Evolutionary conservation across 2,329 filamentous ascomycete genomes (phyloP), one percentile per base, ranked within the genome.

Genomic region (Stenocarpella maydis): DNA sequence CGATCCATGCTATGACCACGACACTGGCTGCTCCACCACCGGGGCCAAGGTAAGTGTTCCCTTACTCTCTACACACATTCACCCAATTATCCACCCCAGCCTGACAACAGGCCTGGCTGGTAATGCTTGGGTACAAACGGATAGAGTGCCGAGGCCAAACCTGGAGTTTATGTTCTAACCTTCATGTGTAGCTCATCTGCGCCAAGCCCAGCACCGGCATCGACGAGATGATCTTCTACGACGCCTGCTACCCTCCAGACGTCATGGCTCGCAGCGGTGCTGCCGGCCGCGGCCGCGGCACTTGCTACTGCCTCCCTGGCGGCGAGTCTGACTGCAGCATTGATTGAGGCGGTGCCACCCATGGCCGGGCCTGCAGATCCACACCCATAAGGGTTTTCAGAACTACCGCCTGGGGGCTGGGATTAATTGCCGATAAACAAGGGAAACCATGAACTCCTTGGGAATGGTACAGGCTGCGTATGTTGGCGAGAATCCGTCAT

Each of bases 201-300:
- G 39, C 41, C 17, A 14, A 15, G 1, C 14, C 17, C 1, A 21
- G n/a, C 55, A 61, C 55, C 12, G 55, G 41, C 26, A 14, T 31
- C 43, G 43, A 49, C 28, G 14, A 47, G 58, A 63, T 63, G 58
- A 37, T 63, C 58, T 63, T 63, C 43, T 49, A 21, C 26, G 58
- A 63, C 26, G 41, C 43, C 17, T 63, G 58, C 41, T 47, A 45
- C 41, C 39, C 41, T 24, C 55, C 55, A 1, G 15, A 34, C 28
- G 8, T 19, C 14, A 15, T 49, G 15, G 19, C n/a, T 8, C n/a
- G 58, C 43, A 21, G 15, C 28, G 12, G 19, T 12, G 6, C 10
- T 1, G 6, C 5, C 1, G 43, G 58, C 43, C 58, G 17, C 8
- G 58, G 58, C 43, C 58, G 17, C 8, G 58, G 58, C 24, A 63